These are phyloP conservation scores for barrel medic (Medicago truncatula) DNA, from an alignment of 306 rosid genomes.

Conservation along the genomic window DNA sequence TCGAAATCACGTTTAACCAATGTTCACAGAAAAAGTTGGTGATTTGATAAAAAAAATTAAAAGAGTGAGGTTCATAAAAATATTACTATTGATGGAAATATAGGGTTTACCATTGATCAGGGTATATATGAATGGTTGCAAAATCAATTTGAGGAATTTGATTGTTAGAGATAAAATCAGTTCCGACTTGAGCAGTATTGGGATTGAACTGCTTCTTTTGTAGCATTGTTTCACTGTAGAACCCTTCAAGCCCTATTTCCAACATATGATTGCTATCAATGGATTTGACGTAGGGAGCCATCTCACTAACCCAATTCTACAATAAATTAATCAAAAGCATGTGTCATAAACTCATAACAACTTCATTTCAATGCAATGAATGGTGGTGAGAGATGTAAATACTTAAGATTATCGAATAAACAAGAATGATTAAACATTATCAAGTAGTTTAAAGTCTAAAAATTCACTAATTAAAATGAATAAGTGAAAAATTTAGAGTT, in stretches of 20 bases:
- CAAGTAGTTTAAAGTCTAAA: no score
- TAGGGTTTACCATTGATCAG: conserved; percentile 48
- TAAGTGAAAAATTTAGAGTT: no score
- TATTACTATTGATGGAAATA: background rate
- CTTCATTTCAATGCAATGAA: no score
- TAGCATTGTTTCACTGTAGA: conserved; percentile 46
- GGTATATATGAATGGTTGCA: conserved; percentile 52
- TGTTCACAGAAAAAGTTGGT: no score
- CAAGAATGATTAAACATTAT: no score
- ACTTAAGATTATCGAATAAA: no score
- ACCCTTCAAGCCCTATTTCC: conserved; percentile 56
- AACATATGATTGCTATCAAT: conserved; percentile 50
- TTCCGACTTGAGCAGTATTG: conserved; percentile 31
- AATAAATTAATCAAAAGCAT: background rate
- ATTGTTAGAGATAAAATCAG: conserved; percentile 59
- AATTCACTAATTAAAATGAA: no score
- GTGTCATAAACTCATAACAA: background rate
- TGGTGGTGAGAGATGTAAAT: no score
- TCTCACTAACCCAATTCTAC: conserved; percentile 56
- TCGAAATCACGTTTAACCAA: no score
- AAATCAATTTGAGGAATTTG: conserved; percentile 49
- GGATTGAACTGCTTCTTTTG: background rate
- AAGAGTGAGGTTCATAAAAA: background rate
- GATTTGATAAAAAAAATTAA: background rate
- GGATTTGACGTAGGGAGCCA: conserved; percentile 49